Conservation (phyloP, 1,284 basidiomycete species). For the Cronartium ribicola region DNA sequence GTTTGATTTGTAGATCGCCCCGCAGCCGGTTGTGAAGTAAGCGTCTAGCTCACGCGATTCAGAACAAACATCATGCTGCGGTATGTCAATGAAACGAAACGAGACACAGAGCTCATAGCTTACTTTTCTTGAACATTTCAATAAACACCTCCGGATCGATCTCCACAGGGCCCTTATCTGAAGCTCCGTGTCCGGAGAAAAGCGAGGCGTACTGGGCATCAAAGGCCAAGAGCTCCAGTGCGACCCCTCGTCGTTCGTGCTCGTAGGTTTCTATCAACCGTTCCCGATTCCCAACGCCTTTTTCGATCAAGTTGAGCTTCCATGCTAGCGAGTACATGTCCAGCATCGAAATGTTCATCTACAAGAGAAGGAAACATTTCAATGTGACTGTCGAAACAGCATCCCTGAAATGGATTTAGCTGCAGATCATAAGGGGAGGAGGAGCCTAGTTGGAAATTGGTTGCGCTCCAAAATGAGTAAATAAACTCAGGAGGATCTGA, state of each 20-base stretch:
- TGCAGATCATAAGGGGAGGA: neutral
- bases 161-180: constrained; percentile 44
- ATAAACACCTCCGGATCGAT: constrained; percentile 43
- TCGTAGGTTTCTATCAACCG: constrained; percentile 53
- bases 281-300: constrained; percentile 51
- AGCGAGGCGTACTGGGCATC: constrained; percentile 53
- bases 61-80: neutral
- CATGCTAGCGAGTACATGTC: constrained; percentile 54
- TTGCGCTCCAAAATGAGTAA: too few relatives aligned
- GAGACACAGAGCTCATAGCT: neutral
- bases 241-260: constrained; percentile 52
- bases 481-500: neutral
- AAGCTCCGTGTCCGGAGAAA: constrained; percentile 48
- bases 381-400: too few relatives aligned
- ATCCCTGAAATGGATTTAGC: too few relatives aligned
- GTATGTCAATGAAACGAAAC: neutral
- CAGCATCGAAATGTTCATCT: constrained; percentile 54
- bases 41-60: neutral
- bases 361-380: too few relatives aligned
- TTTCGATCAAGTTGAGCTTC: constrained; percentile 54
- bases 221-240: constrained; percentile 53
- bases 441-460: neutral
- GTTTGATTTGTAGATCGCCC: constrained; percentile 48
- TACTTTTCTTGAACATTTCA: constrained; percentile 20
- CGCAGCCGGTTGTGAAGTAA: constrained; percentile 47